These are phyloP conservation scores for Coniophora puteana DNA, from an alignment of 1,284 basidiomycete species.

Conservation along the genomic window DNA sequence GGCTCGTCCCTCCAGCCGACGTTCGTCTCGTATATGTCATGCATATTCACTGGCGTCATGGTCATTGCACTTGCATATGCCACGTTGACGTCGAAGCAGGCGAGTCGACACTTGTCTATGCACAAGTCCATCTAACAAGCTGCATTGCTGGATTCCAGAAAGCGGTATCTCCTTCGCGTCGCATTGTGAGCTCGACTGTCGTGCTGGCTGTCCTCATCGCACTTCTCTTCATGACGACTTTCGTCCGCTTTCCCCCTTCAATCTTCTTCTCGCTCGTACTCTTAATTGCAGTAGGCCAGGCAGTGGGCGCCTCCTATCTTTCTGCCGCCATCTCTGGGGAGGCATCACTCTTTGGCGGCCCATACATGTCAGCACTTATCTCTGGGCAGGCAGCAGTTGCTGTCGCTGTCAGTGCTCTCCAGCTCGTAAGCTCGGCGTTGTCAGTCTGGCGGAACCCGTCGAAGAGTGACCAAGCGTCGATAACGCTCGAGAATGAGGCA, in stretches of 20 bases:
- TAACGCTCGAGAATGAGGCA: slow-evolving; percentile 19
- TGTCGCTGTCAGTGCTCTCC: slow-evolving; percentile 67
- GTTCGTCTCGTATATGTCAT: slow-evolving; percentile 70
- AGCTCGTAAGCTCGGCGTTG: slow-evolving; percentile 59
- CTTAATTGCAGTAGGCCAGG: slow-evolving; percentile 51
- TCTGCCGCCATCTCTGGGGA: slow-evolving; percentile 67
- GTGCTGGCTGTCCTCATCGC: slow-evolving; percentile 47
- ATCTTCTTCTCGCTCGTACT: slow-evolving; percentile 65
- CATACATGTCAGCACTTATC: slow-evolving; percentile 66
- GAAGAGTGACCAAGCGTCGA: slow-evolving; percentile 19
- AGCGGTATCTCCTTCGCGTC: slow-evolving; percentile 49
- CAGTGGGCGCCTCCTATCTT: slow-evolving; percentile 60
- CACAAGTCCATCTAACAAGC: slow-evolving; percentile 5
- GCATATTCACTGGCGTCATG: slow-evolving; percentile 58
- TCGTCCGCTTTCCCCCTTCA: slow-evolving; percentile 45
- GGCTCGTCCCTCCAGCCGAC: slow-evolving; percentile 51
- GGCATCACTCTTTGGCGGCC: slow-evolving; percentile 68
- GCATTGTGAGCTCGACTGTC: slow-evolving; percentile 42
- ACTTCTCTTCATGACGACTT: slow-evolving; percentile 60
- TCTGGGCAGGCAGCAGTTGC: slow-evolving; percentile 77
- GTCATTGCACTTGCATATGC: slow-evolving; percentile 70
- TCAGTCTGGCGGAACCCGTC: slow-evolving; percentile 45
- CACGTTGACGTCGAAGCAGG: slow-evolving; percentile 63
- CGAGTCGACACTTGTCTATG: slow-evolving; percentile 28
- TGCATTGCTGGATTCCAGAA: too few relatives aligned